Conservation (phyloP, 129 eudicot genomes). For the Heracleum sosnowskyi region DNA sequence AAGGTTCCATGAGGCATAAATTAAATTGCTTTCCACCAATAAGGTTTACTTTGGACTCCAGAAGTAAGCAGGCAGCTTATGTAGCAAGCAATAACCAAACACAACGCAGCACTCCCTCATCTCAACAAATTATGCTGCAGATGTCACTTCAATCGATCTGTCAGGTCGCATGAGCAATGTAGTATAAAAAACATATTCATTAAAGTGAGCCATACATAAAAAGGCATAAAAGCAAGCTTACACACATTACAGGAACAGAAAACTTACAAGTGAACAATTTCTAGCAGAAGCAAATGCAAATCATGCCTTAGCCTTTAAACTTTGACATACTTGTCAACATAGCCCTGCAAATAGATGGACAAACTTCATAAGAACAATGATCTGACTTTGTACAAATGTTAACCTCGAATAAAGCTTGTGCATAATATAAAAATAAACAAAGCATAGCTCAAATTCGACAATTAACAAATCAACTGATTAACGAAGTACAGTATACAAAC, state of each 20-base stretch:
- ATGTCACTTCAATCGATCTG: background rate
- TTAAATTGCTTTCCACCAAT: background rate
- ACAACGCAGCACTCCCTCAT: background rate
- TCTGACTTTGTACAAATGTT: background rate
- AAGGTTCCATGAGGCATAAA: background rate
- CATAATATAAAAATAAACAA: background rate
- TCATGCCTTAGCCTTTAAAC: constrained; percentile 21
- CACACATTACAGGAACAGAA: constrained; percentile 5
- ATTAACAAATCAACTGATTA: background rate
- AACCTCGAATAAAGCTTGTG: background rate
- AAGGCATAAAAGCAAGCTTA: background rate
- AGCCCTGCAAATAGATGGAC: constrained; percentile 56
- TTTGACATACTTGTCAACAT: constrained; percentile 89
- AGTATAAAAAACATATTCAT: background rate
- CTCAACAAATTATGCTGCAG: background rate
- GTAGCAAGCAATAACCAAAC: background rate
- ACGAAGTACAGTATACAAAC: background rate
- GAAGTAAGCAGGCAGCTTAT: background rate
- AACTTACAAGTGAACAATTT: constrained; percentile 14
- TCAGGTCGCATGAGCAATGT: background rate
- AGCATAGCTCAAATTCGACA: background rate
- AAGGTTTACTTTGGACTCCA: background rate
- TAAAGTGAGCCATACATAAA: background rate
- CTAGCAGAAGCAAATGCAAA: background rate
- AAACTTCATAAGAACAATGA: background rate